Evolutionary conservation across 2,329 filamentous ascomycete genomes (phyloP).

Genomic region (Pseudogymnoascus sp.): DNA sequence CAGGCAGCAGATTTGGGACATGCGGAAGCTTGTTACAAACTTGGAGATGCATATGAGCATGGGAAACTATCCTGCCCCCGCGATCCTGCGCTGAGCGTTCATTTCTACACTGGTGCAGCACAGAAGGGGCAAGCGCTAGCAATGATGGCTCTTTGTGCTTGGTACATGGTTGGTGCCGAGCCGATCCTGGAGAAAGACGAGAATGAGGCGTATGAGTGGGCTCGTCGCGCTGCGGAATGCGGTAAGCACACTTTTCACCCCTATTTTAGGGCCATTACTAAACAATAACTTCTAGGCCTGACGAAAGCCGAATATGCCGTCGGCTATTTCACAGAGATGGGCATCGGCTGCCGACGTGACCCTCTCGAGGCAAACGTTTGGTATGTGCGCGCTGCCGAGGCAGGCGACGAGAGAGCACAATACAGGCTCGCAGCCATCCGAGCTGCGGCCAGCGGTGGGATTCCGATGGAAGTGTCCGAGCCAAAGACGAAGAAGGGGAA

Average conservation of each 20-base stretch:
- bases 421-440: constrained; percentile 80
- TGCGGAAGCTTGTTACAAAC: constrained; percentile 71
- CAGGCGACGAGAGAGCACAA: constrained; percentile 83
- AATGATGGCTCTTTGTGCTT: constrained; percentile 98
- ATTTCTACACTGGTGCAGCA: constrained; percentile 93
- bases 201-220: constrained; percentile 95
- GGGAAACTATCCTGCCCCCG: constrained; percentile 78
- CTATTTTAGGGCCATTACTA: neutral
- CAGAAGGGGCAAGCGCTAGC: constrained; percentile 74
- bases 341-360: constrained; percentile 88
- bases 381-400: constrained; percentile 93
- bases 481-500: constrained; percentile 17
- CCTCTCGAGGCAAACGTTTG: constrained; percentile 96
- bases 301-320: constrained; percentile 81
- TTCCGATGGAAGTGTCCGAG: constrained; percentile 25
- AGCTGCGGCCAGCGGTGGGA: constrained; percentile 56
- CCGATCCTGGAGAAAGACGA: constrained; percentile 92
- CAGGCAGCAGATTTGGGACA: constrained; percentile 90
- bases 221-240: constrained; percentile 72
- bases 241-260: constrained; percentile 48
- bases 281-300: constrained; percentile 22
- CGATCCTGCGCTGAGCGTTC: constrained; percentile 87
- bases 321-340: constrained; percentile 97
- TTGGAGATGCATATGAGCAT: constrained; percentile 97
- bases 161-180: constrained; percentile 94